Evolutionary conservation across 495 filamentous ascomycete genomes (phyloP).

Genomic region (Cudoniella acicularis): DNA sequence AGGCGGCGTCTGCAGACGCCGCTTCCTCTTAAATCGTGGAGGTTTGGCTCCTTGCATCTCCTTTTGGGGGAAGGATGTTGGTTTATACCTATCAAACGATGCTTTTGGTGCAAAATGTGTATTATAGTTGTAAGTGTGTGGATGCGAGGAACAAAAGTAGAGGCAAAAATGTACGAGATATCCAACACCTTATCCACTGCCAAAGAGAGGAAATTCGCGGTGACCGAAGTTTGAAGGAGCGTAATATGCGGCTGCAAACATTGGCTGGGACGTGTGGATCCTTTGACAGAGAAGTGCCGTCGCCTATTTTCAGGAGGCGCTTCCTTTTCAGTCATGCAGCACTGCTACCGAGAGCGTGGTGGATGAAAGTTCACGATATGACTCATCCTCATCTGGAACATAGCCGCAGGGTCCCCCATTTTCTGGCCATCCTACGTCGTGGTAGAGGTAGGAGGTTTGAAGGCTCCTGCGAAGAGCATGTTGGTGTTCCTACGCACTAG

Average conservation of each 20-base stretch:
- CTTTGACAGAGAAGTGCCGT: neutral
- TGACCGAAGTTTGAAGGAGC: neutral
- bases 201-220: neutral
- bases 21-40: conserved; percentile 19
- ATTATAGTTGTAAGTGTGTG: neutral
- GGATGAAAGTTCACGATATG: neutral
- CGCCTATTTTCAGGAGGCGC: neutral
- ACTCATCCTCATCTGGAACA: too few relatives aligned
- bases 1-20: conserved; percentile 14
- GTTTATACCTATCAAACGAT: neutral
- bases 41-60: conserved; percentile 11
- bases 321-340: neutral
- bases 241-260: neutral
- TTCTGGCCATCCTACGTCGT: neutral
- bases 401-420: too few relatives aligned
- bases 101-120: neutral
- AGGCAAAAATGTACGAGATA: neutral
- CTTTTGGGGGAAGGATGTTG: neutral
- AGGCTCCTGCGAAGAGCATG: neutral
- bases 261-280: neutral
- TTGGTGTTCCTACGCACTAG: neutral
- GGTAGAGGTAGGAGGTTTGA: neutral
- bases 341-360: neutral
- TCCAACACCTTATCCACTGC: neutral
- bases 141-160: neutral